Evolutionary conservation across 169 alveolate genomes (phyloP).

Genomic region (Theileria luwenshuni): DNA sequence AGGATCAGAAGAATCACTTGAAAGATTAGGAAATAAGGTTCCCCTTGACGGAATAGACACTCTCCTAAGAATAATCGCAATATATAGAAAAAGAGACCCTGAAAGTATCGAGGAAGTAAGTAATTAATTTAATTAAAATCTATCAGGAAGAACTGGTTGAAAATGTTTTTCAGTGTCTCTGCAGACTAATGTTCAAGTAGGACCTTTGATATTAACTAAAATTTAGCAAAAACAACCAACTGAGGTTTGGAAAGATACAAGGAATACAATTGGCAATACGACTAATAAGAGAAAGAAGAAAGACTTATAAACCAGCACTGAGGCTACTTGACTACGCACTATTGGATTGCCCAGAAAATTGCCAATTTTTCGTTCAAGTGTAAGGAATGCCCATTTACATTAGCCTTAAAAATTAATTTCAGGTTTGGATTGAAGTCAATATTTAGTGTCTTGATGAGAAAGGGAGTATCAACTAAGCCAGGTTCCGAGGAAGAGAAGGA

Average conservation of each 20-base stretch:
- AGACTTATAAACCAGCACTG: conserved; percentile 64
- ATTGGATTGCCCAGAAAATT: conserved; percentile 67
- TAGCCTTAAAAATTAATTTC: neutral
- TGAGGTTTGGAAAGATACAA: conserved; percentile 75
- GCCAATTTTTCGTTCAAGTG: conserved; percentile 67
- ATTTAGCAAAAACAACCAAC: conserved; percentile 57
- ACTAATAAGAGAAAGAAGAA: conserved; percentile 68
- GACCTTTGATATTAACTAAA: neutral
- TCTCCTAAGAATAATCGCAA: conserved; percentile 76
- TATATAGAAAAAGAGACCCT: conserved; percentile 78
- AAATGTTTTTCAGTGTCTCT: conserved; percentile 78
- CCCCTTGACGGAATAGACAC: conserved; percentile 76
- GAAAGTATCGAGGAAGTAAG: conserved; percentile 74
- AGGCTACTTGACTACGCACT: conserved; percentile 72
- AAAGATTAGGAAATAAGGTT: conserved; percentile 59
- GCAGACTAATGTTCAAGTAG: conserved; percentile 75
- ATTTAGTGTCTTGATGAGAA: conserved; percentile 71
- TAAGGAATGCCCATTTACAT: conserved; percentile 13
- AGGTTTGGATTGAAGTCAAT: conserved; percentile 68
- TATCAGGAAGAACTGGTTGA: conserved; percentile 77
- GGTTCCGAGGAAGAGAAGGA: conserved; percentile 61
- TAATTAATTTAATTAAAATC: too few relatives aligned
- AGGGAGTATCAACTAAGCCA: conserved; percentile 57
- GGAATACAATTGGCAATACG: conserved; percentile 69
- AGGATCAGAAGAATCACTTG: conserved; percentile 61